Conservation (phyloP, 225 moss, liverwort and hornwort species). For the Sphagnum tenellum region DNA sequence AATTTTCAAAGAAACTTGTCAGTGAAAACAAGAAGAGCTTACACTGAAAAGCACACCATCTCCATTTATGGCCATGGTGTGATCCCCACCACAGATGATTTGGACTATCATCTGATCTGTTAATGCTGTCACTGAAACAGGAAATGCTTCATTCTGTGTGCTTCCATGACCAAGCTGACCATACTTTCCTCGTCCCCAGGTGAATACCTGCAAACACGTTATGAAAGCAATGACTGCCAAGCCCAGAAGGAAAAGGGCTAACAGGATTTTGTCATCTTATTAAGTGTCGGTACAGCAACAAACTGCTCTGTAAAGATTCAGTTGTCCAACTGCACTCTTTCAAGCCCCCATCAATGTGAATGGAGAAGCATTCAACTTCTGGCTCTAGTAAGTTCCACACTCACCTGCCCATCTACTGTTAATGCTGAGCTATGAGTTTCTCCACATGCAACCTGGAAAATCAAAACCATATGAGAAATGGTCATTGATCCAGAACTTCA, state of each 20-base stretch:
- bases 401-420: conserved; percentile 65
- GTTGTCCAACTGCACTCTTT: too few relatives aligned
- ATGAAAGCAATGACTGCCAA: too few relatives aligned
- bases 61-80: conserved; percentile 46
- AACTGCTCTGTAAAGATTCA: too few relatives aligned
- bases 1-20: too few relatives aligned
- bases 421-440: conserved; percentile 63
- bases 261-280: too few relatives aligned
- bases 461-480: too few relatives aligned
- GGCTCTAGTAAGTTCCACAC: background rate
- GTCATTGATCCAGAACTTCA: too few relatives aligned
- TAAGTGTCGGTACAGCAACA: too few relatives aligned
- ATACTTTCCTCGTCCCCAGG: conserved; percentile 79
- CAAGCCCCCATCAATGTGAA: too few relatives aligned
- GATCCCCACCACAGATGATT: conserved; percentile 72
- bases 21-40: conserved; percentile 14
- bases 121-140: conserved; percentile 46
- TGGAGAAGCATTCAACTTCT: too few relatives aligned
- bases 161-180: conserved; percentile 74
- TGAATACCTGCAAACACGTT: conserved; percentile 36
- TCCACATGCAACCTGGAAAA: conserved; percentile 59
- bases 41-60: conserved; percentile 59
- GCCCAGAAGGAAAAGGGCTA: too few relatives aligned
- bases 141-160: conserved; percentile 20
- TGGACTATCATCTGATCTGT: conserved; percentile 45